These are phyloP conservation scores for Aspergillus ochraceoroseus DNA, from an alignment of 2,329 filamentous ascomycete species.

Conservation along the genomic window DNA sequence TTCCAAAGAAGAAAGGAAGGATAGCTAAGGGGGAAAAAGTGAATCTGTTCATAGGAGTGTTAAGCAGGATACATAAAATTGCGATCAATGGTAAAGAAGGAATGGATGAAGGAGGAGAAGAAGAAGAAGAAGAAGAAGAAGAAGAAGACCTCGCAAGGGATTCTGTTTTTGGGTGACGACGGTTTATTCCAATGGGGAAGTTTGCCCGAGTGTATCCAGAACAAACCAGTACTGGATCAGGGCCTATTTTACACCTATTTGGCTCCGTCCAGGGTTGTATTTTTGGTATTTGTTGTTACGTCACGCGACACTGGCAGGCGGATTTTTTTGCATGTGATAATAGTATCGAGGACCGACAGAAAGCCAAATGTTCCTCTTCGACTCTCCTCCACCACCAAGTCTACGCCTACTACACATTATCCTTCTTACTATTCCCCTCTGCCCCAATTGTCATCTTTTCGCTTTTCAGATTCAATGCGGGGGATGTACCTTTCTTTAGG, in stretches of 20 bases:
- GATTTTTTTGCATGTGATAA: slow-evolving; percentile 38
- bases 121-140: slow-evolving; percentile 3
- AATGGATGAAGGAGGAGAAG: slow-evolving; percentile 1
- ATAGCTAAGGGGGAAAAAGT: slow-evolving; percentile 4
- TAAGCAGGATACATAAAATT: slow-evolving; percentile 3
- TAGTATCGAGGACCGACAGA: slow-evolving; percentile 23
- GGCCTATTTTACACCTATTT: background rate
- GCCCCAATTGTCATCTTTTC: slow-evolving; percentile 4
- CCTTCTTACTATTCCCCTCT: background rate
- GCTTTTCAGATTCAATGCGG: slow-evolving; percentile 18
- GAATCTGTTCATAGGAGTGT: slow-evolving; percentile 8
- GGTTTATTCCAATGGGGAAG: slow-evolving; percentile 15
- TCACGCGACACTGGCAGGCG: slow-evolving; percentile 30
- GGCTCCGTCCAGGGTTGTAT: slow-evolving; percentile 14
- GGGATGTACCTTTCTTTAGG: slow-evolving; percentile 14
- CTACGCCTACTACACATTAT: slow-evolving; percentile 23
- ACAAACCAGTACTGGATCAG: slow-evolving; percentile 11
- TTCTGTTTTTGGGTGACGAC: slow-evolving; percentile 9
- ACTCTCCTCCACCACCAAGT: slow-evolving; percentile 17
- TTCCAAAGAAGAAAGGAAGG: background rate
- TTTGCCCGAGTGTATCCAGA: slow-evolving; percentile 18
- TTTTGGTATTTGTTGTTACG: slow-evolving; percentile 31
- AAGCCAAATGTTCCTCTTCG: slow-evolving; percentile 21
- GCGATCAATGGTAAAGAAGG: too few relatives aligned
- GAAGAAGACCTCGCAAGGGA: slow-evolving; percentile 13